phyloP scores from a whole-genome alignment of 495 filamentous ascomycete species.

The Hypoxylon cercidicola region DNA sequence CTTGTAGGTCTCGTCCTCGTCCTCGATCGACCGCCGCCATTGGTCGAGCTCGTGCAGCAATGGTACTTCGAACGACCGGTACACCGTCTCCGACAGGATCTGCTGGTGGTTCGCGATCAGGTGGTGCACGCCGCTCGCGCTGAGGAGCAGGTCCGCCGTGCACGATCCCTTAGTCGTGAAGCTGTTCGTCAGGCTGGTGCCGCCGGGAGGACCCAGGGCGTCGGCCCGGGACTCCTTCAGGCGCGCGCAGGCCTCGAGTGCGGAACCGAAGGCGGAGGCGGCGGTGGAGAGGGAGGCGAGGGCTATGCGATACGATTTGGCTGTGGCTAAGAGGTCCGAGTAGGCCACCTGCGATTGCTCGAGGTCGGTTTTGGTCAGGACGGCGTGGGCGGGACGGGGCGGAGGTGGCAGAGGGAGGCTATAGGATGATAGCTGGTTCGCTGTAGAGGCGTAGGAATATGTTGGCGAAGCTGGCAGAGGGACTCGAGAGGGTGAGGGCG shows the following conservation, averaged over 20 bases:
- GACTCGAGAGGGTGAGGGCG: constrained; percentile 59
- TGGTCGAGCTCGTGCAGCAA: constrained; percentile 71
- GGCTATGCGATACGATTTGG: constrained; percentile 68
- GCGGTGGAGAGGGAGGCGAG: constrained; percentile 66
- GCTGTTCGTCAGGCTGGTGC: constrained; percentile 54
- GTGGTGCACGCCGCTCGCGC: constrained; percentile 70
- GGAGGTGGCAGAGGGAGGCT: constrained; percentile 68
- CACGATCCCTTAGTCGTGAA: constrained; percentile 63
- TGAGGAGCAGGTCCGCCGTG: constrained; percentile 68
- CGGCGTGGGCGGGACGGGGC: constrained; percentile 62
- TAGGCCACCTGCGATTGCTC: constrained; percentile 68
- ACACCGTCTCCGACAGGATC: constrained; percentile 71
- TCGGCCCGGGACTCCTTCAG: constrained; percentile 69
- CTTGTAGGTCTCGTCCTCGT: constrained; percentile 68
- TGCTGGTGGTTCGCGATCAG: constrained; percentile 73
- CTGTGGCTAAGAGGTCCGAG: constrained; percentile 65
- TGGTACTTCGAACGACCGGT: constrained; percentile 71
- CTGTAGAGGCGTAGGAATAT: constrained; percentile 62
- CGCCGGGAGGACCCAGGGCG: constrained; percentile 46
- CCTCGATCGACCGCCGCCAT: constrained; percentile 66
- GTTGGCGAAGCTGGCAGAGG: constrained; percentile 68
- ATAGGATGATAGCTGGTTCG: constrained; percentile 65
- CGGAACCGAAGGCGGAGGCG: constrained; percentile 68
- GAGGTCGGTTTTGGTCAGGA: constrained; percentile 69
- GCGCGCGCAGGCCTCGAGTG: constrained; percentile 71